Base-by-base conservation (phyloP, 2,329 filamentous ascomycete genomes). In the Curvularia sp. region DNA sequence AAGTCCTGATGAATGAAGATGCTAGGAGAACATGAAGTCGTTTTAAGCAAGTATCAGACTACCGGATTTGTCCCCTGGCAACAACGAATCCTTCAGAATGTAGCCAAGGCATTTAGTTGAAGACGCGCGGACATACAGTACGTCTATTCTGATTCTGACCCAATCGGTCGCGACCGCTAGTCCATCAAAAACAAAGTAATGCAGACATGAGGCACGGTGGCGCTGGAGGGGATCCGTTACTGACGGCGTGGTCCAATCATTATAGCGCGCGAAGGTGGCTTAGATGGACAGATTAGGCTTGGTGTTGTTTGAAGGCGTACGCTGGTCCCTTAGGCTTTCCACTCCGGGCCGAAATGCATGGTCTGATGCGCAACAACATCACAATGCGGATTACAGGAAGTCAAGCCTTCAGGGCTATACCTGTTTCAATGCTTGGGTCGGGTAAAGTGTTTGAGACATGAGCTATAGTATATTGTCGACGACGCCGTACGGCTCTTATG, bases 51-150 rank as follows among this genome's bases (percentile, higher is more conserved):
- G 5, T 35, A 22, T 15, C 12, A 47, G 10, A 20, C 12, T 15
- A 18, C 13, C 9, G 30, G 6, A 33, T n/a, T 18, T 8, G 54
- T 64, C 60, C 22, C 62, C 55, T 7, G 62, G 62, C 62, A 65
- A 63, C 62, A 63, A 48, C 42, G 35, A 50, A 42, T 13, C 22
- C 35, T 22, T 7, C 24, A 26, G 8, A n/a, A 18, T 28, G 20
- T 18, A 7, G 41, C 26, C 31, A 43, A 42, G 50, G 13, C 22
- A 30, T 15, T 42, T 28, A 35, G 41, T 53, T 39, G 9, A 54
- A 20, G 60, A 46, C 55, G 62, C 62, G 60, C 55, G 48, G 28
- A 52, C 60, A 35, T 18, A 49, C 52, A 38, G 48, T 15, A 46
- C 51, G 60, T 39, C 49, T 38, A 8, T 26, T 9, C 18, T 28